phyloP scores from a whole-genome alignment of 257 asterid species.

The Agastache rugosa region DNA sequence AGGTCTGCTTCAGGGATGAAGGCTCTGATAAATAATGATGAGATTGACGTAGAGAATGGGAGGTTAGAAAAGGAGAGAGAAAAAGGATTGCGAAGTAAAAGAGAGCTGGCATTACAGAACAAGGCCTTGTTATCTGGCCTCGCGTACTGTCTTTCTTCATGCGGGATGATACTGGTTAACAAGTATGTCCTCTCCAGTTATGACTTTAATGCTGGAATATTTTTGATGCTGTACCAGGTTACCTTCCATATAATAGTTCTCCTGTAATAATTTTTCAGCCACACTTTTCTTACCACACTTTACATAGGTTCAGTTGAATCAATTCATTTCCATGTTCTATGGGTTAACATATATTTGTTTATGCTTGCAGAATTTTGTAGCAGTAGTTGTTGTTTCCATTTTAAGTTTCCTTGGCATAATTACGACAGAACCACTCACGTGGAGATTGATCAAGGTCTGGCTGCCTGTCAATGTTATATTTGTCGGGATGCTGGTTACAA shows the following conservation, averaged over 20 bases:
- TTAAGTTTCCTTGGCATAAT: conserved; percentile 75
- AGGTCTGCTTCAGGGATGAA: conserved; percentile 61
- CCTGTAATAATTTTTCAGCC: conserved; percentile 8
- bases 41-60: conserved; percentile 72
- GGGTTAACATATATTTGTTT: conserved; percentile 25
- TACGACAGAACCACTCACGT: conserved; percentile 84
- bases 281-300: conserved; percentile 11
- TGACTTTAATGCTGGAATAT: conserved; percentile 84
- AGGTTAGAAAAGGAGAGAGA: conserved; percentile 57
- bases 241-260: conserved; percentile 29
- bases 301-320: conserved; percentile 1
- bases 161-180: conserved; percentile 93
- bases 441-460: conserved; percentile 94
- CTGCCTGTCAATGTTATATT: conserved; percentile 89
- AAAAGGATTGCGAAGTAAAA: conserved; percentile 50
- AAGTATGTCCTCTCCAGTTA: conserved; percentile 92
- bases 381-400: conserved; percentile 66
- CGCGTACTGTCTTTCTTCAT: conserved; percentile 83
- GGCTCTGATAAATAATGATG: conserved; percentile 49
- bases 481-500: conserved; percentile 96
- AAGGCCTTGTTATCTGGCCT: conserved; percentile 78
- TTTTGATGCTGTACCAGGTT: conserved; percentile 97
- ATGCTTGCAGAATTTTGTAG: conserved; percentile 82
- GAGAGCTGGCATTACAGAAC: conserved; percentile 48
- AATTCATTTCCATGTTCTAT: conserved; percentile 6